phyloP scores from a whole-genome alignment of 2,329 filamentous ascomycete species.

The Scedosporium dehoogii region DNA sequence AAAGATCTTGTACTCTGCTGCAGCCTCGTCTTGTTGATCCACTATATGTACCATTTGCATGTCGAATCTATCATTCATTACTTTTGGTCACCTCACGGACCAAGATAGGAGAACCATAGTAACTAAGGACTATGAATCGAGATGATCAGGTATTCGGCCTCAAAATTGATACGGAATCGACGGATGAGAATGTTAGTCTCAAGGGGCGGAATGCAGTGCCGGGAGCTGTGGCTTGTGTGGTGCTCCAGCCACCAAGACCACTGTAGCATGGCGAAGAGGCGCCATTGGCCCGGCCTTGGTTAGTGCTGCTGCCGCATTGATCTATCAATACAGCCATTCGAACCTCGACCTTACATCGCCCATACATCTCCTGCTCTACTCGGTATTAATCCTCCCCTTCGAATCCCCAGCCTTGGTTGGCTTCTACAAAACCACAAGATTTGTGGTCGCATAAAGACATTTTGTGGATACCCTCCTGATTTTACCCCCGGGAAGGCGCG shows the following conservation, averaged over 20 bases:
- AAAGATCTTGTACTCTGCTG: background rate
- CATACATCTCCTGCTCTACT: background rate
- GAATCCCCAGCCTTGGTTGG: background rate
- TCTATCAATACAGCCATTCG: background rate
- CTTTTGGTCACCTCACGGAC: too few relatives aligned
- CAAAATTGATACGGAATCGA: background rate
- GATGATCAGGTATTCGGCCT: too few relatives aligned
- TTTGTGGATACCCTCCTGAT: background rate
- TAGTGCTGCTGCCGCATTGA: background rate
- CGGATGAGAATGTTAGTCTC: too few relatives aligned
- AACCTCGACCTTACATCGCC: background rate
- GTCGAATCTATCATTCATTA: too few relatives aligned
- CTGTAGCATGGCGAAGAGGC: background rate
- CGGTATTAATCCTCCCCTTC: background rate
- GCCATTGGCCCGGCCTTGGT: background rate
- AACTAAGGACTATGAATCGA: too few relatives aligned
- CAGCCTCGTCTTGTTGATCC: background rate
- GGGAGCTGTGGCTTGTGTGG: slow-evolving; percentile 2
- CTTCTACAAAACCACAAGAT: background rate
- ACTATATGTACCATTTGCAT: background rate
- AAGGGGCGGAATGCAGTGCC: background rate
- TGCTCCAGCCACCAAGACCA: background rate
- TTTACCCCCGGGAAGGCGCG: background rate
- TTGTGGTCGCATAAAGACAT: background rate
- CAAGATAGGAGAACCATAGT: too few relatives aligned